These are phyloP conservation scores for Conidiobolus incongruus DNA, from an alignment of 371 early-diverging fungal genomes.

Conservation along the genomic window DNA sequence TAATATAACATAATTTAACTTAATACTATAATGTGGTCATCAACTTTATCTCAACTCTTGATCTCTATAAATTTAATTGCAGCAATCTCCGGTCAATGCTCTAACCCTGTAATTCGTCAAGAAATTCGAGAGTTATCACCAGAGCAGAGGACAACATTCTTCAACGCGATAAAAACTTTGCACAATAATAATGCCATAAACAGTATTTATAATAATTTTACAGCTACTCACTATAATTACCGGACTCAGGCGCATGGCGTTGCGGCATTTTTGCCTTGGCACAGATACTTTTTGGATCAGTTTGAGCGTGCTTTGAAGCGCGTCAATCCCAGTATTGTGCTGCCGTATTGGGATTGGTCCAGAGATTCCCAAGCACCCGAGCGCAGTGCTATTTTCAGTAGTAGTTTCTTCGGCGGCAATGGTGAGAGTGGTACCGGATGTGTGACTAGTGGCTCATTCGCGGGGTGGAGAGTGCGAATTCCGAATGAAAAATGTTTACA, in stretches of 20 bases:
- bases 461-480: neutral
- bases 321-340: slow-evolving; percentile 13
- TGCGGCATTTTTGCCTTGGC: slow-evolving; percentile 17
- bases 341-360: slow-evolving; percentile 25
- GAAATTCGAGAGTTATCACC: slow-evolving; percentile 3
- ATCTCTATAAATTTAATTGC: slow-evolving; percentile 51
- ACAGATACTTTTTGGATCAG: slow-evolving; percentile 10
- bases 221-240: neutral
- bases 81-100: slow-evolving; percentile 68
- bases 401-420: slow-evolving; percentile 8
- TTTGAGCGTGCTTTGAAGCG: slow-evolving; percentile 11
- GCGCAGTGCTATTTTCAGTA: slow-evolving; percentile 4
- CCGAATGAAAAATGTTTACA: slow-evolving; percentile 9
- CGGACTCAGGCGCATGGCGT: slow-evolving; percentile 5
- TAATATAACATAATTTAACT: slow-evolving; percentile 21
- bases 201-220: neutral
- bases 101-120: slow-evolving; percentile 40
- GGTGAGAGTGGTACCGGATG: slow-evolving; percentile 7
- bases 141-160: neutral
- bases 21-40: no score
- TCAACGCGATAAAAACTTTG: neutral
- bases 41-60: slow-evolving; percentile 19
- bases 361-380: slow-evolving; percentile 2
- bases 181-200: neutral
- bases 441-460: slow-evolving; percentile 7